Evolutionary conservation across 2,329 filamentous ascomycete genomes (phyloP), one percentile per base, ranked within the genome.

Genomic region (Xylariaceae sp.): DNA sequence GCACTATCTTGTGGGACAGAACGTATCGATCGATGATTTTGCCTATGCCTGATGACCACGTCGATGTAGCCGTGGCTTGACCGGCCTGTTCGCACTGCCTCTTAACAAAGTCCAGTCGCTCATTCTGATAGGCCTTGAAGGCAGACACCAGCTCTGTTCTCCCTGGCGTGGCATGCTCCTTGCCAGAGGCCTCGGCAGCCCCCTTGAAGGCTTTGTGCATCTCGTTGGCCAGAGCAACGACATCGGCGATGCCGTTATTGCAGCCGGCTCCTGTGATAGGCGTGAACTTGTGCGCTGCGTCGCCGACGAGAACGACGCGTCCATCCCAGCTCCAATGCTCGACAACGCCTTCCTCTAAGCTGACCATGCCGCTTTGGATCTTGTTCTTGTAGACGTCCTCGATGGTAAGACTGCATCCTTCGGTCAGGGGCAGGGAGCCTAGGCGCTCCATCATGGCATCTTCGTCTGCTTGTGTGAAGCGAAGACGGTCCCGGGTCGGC

Each of bases 221-320:
- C 31, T 53, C 50, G 29, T 53, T 53, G 17, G 41, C 23, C 40
- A 53, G 23, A 4, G 16, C 40, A 12, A 46, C 41, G 11, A 45
- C 40, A 21, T 53, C 50, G 4, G 14, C 24, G 4, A 53, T 45
- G 7, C 40, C 50, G 23, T 46, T 46, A 17, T 53, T 53, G 43
- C 29, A 44, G 6, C 50, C 50, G 3, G 19, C 24, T 2, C 50
- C 50, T 6, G 29, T 44, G 43, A 36, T 53, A 4, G 50, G 50
- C 31, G 50, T 53, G 7, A 53, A n/a, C 40, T 46, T 53, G 33
- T 53, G 50, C 41, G 40, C 50, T 14, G 39, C 40, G 33, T 53
- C 50, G 21, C 50, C 50, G 14, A 31, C 50, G 14, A 53, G 50
- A 4, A 47, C 50, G 29, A 53, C 17, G 2, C 50, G 40, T 14